Evolutionary conservation across 1,139 yeast genomes (phyloP), one percentile per base, ranked within the genome.

Genomic region (Candida sp.): DNA sequence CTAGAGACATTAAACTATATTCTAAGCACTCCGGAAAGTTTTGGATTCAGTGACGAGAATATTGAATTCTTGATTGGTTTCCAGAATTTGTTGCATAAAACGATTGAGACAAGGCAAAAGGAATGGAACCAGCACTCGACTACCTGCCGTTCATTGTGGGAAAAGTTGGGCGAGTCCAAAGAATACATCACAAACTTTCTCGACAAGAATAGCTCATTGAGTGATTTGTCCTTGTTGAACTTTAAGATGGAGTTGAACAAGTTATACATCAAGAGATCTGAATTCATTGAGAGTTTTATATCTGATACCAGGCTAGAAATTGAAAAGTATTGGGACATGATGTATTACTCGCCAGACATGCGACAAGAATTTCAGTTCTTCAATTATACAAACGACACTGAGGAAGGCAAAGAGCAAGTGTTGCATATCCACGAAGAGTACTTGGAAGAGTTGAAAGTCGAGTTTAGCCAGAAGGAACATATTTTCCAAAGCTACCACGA

Each of bases 261-360:
- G 51, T 73, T 93, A 35, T 76, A 81, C 48, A 71, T 74, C 28
- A 83, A 84, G 66, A 83, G 96, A 58, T 78, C 84, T 12, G 80
- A 83, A 52, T 81, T 80, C 56, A 83, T 92, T 35, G 87, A 88
- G 50, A 82, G 81, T 25, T 86, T 93, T 54, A 87, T 93, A 11
- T 64, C 72, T 11, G 88, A 84, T 46, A 75, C 90, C 1, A 77
- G 93, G 62, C 61, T 61, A 1, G 83, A 82, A 50, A 85, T 93
- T 11, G 78, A 75, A 43, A 75, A 72, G 3, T 68, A 82, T 9
- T 92, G 97, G 96, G 75, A 76, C 31, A 67, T 73, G 23, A 69
- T 93, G 58, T 85, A 78, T 63, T 86, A 80, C 55, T 77, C 88
- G 1, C 79, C 75, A 0, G 70, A 66, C 0, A 79, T 81, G 45